These are phyloP conservation scores for Cercospora sp. DNA, from an alignment of 2,329 filamentous ascomycete genomes.

Conservation along the genomic window DNA sequence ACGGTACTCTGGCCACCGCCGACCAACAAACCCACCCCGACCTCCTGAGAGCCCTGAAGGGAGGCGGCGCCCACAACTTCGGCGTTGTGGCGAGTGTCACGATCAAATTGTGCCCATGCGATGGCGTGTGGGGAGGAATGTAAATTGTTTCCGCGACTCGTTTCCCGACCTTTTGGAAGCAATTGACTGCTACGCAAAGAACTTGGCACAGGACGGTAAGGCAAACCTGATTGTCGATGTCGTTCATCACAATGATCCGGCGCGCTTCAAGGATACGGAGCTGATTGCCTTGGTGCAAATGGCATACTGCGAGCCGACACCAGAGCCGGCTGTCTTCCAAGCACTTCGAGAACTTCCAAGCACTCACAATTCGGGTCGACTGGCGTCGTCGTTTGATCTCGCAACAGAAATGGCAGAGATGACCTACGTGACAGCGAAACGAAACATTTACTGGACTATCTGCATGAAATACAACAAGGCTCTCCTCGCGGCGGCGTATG, in stretches of 20 bases:
- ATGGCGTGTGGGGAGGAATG: conserved; percentile 12
- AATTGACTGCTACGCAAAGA: background rate
- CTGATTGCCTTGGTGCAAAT: background rate
- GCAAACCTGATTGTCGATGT: background rate
- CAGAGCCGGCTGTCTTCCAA: background rate
- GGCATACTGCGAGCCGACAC: background rate
- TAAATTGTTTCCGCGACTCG: background rate
- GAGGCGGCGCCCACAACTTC: conserved; percentile 31
- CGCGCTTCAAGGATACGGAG: background rate
- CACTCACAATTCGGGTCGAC: background rate
- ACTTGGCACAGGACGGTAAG: background rate
- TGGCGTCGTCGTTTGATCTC: background rate
- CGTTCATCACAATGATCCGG: background rate
- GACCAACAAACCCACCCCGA: conserved; percentile 22
- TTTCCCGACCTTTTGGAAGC: background rate
- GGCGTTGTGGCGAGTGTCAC: conserved; percentile 33
- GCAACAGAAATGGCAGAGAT: background rate
- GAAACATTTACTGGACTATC: background rate
- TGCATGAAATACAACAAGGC: background rate
- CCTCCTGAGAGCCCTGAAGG: conserved; percentile 28
- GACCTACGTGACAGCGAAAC: background rate
- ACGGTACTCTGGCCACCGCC: conserved; percentile 21
- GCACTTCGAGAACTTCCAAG: background rate
- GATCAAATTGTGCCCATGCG: conserved; percentile 22
- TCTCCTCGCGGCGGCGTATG: background rate